Percentiles rank a stretch among this genome's conserved stretches.
phyloP scores from a whole-genome alignment of 129 eudicot genomes.

The Heracleum sosnowskyi region DNA sequence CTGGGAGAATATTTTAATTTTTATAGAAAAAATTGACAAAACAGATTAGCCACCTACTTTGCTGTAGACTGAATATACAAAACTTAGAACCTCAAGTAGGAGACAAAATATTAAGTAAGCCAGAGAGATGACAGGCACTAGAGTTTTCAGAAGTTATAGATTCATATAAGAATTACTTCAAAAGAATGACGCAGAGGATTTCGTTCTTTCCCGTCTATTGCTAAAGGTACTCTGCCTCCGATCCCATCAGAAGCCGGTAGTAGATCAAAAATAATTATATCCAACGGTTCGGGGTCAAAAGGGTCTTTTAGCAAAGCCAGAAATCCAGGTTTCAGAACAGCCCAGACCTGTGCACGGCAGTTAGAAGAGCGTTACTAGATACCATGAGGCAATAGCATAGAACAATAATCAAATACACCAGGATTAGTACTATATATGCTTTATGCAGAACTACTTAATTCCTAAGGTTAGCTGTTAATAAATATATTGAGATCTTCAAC shows the following conservation, averaged over 20 bases:
- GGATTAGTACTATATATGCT: background rate
- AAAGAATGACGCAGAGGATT: constrained; percentile 91
- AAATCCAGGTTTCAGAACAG: constrained; percentile 95
- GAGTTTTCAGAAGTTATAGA: background rate
- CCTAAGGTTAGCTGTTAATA: background rate
- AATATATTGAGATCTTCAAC: background rate
- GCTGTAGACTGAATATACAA: background rate
- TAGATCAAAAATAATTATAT: constrained; percentile 88
- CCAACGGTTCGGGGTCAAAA: constrained; percentile 76
- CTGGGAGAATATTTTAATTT: background rate
- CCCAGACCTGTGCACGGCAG: constrained; percentile 66
- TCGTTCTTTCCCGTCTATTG: constrained; percentile 70
- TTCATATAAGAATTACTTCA: constrained; percentile 41
- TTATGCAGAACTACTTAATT: background rate
- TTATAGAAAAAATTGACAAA: background rate
- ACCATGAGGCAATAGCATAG: background rate
- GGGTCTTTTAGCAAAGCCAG: constrained; percentile 85
- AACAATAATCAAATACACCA: background rate
- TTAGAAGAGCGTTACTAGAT: background rate
- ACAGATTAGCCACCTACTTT: background rate
- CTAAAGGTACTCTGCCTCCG: constrained; percentile 65
- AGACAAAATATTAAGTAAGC: background rate
- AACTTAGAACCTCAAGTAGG: constrained; percentile 10
- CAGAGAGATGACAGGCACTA: background rate
- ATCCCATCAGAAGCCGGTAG: constrained; percentile 82